Conservation (phyloP, 2,329 filamentous ascomycete genomes). For the Aspergillus fumigatus region DNA sequence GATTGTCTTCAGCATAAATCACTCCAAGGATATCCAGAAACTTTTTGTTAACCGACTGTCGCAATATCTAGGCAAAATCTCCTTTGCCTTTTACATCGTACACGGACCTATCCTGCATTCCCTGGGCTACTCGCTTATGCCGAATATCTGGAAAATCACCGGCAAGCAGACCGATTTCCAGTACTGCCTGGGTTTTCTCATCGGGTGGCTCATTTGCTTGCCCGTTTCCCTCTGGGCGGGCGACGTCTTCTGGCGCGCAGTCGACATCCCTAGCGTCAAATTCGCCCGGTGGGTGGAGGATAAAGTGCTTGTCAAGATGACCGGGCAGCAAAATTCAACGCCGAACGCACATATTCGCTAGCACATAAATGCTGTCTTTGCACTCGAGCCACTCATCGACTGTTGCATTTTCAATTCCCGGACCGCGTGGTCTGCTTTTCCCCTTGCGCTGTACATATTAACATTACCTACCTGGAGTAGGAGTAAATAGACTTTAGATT, state of each 20-base stretch:
- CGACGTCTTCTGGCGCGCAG: slow-evolving; percentile 56
- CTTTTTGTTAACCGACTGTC: slow-evolving; percentile 39
- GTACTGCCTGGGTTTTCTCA: slow-evolving; percentile 37
- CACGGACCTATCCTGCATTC: slow-evolving; percentile 43
- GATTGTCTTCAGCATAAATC: slow-evolving; percentile 41
- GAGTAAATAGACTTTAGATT: slow-evolving; percentile 15
- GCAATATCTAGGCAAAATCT: slow-evolving; percentile 46
- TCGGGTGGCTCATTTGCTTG: slow-evolving; percentile 38
- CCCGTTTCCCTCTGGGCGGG: slow-evolving; percentile 49
- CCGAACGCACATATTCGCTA: slow-evolving; percentile 4
- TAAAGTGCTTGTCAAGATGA: slow-evolving; percentile 22
- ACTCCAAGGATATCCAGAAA: slow-evolving; percentile 37
- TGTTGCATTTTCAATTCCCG: background rate
- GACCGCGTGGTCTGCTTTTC: background rate
- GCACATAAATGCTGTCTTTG: background rate
- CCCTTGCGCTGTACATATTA: background rate
- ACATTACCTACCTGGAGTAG: slow-evolving; percentile 5
- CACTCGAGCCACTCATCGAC: background rate
- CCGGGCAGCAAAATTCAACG: slow-evolving; percentile 4
- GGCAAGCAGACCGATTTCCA: slow-evolving; percentile 37
- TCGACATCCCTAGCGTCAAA: slow-evolving; percentile 50
- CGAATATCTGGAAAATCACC: slow-evolving; percentile 36
- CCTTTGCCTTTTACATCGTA: slow-evolving; percentile 46
- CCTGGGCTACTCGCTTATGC: slow-evolving; percentile 42
- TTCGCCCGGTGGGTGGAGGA: slow-evolving; percentile 49